phyloP scores from a whole-genome alignment of 73 alveolate genomes.

The Paramecium pentaurelia region DNA sequence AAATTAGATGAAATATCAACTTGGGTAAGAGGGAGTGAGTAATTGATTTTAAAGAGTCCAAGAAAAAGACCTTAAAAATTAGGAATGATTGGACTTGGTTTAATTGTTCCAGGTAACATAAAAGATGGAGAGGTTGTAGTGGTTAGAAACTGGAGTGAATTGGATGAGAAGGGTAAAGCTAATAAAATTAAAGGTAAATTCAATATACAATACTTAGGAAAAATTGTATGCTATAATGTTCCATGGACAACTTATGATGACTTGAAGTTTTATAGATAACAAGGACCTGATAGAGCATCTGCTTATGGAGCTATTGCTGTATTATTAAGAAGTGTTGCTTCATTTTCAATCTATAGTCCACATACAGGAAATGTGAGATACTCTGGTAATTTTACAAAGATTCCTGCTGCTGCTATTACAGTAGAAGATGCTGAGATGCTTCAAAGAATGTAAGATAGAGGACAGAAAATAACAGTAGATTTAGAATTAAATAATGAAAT shows the following conservation, averaged over 20 bases:
- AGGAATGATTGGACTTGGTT: slow-evolving; percentile 51
- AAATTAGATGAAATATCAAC: neutral
- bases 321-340: slow-evolving; percentile 52
- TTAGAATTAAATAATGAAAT: slow-evolving; percentile 5
- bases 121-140: slow-evolving; percentile 52
- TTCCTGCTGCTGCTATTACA: slow-evolving; percentile 61
- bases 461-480: slow-evolving; percentile 28
- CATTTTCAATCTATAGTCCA: slow-evolving; percentile 51
- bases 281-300: slow-evolving; percentile 55
- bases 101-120: slow-evolving; percentile 4
- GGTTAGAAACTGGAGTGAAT: slow-evolving; percentile 18
- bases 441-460: slow-evolving; percentile 60
- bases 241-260: slow-evolving; percentile 51
- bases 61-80: slow-evolving; percentile 30
- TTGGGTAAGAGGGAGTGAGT: slow-evolving; percentile 58
- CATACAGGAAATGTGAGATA: slow-evolving; percentile 58
- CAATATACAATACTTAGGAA: slow-evolving; percentile 13
- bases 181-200: slow-evolving; percentile 24
- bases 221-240: slow-evolving; percentile 55
- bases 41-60: slow-evolving; percentile 37
- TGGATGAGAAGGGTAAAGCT: neutral
- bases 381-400: neutral
- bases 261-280: neutral
- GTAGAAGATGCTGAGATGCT: slow-evolving; percentile 62
- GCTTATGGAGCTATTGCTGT: slow-evolving; percentile 46